Conservation (phyloP, 2,329 filamentous ascomycete genomes). For the Phialemonium atrogriseum region DNA sequence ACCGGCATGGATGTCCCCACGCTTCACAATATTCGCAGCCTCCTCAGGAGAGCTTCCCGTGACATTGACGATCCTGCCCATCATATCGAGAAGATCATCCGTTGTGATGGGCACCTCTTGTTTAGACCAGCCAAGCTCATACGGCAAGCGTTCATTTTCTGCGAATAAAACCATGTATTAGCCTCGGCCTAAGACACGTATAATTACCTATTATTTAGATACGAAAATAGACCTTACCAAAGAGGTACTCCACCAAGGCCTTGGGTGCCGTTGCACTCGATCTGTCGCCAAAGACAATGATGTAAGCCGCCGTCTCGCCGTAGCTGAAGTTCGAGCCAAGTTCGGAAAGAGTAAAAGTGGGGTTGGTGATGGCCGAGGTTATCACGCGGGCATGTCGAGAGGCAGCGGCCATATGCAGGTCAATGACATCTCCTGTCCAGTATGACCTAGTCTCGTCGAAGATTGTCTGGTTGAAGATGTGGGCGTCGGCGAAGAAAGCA, state of each 20-base stretch:
- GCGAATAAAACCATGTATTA: too few relatives aligned
- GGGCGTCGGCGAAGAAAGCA: conserved; percentile 35
- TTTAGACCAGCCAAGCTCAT: too few relatives aligned
- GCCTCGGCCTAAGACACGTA: too few relatives aligned
- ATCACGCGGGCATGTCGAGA: conserved; percentile 35
- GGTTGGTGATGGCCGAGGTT: conserved; percentile 36
- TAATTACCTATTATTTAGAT: too few relatives aligned
- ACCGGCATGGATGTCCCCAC: too few relatives aligned
- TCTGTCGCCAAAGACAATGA: conserved; percentile 41
- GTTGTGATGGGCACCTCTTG: too few relatives aligned
- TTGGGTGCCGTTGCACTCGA: conserved; percentile 27
- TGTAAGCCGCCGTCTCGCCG: conserved; percentile 40
- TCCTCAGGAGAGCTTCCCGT: too few relatives aligned
- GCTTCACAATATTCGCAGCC: too few relatives aligned
- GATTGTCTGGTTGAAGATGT: conserved; percentile 42
- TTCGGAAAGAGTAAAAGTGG: conserved; percentile 35
- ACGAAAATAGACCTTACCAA: conserved; percentile 24
- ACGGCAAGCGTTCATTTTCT: too few relatives aligned
- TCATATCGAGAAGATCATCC: too few relatives aligned
- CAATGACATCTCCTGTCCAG: conserved; percentile 34
- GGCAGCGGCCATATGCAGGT: conserved; percentile 33
- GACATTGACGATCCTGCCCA: too few relatives aligned
- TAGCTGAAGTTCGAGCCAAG: conserved; percentile 34
- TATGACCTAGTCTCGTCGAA: conserved; percentile 36
- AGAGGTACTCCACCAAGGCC: conserved; percentile 34